Percentiles rank a stretch among this genome's conserved stretches.
phyloP scores from a whole-genome alignment of 495 filamentous ascomycete species.

The Hypoxylon rickii region DNA sequence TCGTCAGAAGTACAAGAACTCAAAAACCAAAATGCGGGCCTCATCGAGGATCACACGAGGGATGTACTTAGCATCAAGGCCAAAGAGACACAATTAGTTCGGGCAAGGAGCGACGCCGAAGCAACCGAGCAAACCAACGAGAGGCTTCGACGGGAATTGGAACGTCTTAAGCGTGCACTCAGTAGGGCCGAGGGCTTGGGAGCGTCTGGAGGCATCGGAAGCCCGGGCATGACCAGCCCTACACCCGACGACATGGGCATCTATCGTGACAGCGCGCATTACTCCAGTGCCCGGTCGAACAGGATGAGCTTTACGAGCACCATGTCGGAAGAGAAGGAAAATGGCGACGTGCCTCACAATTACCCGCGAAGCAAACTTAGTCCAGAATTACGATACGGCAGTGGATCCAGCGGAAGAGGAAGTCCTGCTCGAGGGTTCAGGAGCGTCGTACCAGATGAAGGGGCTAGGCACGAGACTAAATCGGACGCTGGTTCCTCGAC shows the following conservation, averaged over 20 bases:
- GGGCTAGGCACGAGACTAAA: constrained; percentile 32
- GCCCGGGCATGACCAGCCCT: constrained; percentile 51
- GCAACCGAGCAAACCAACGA: constrained; percentile 81
- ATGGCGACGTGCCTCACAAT: constrained; percentile 52
- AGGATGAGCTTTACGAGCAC: constrained; percentile 73
- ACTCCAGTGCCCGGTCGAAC: constrained; percentile 42
- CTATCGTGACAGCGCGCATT: constrained; percentile 56
- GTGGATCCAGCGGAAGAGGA: constrained; percentile 58
- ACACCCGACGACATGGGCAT: constrained; percentile 56
- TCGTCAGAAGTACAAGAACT: constrained; percentile 82
- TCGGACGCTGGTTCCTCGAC: constrained; percentile 42
- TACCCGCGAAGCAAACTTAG: constrained; percentile 58
- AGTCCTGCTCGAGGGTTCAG: constrained; percentile 57
- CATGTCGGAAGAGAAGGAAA: constrained; percentile 85
- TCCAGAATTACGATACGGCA: constrained; percentile 55
- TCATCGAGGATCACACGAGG: constrained; percentile 96
- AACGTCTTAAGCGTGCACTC: constrained; percentile 82
- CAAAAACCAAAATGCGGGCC: constrained; percentile 91
- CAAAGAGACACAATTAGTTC: constrained; percentile 95
- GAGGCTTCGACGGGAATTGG: constrained; percentile 84
- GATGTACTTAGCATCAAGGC: constrained; percentile 96
- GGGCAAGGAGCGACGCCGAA: constrained; percentile 88
- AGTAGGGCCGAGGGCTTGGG: constrained; percentile 56
- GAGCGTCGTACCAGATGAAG: constrained; percentile 33
- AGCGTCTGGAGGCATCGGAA: constrained; percentile 43